Percentiles rank a stretch among this genome's conserved stretches.
phyloP scores from a whole-genome alignment of 148 eudicot genomes.

The Nepenthes gracilis region DNA sequence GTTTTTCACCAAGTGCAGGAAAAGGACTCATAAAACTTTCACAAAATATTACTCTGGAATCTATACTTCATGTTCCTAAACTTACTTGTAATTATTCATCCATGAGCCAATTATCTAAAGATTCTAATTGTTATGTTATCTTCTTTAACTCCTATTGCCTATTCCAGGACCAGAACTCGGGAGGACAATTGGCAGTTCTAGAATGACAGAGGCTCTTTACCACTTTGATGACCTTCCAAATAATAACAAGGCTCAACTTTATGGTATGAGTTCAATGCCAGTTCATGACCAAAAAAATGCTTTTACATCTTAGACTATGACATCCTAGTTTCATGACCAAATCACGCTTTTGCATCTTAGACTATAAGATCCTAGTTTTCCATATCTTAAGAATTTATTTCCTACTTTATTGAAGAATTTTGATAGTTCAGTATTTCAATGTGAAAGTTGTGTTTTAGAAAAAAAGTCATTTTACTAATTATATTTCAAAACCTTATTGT shows the following conservation, averaged over 20 bases:
- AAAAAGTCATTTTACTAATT: background rate
- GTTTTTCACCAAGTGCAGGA: background rate
- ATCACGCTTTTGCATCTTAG: background rate
- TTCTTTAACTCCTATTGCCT: background rate
- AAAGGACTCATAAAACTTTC: background rate
- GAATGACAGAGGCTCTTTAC: slow-evolving; percentile 3
- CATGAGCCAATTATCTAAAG: slow-evolving; percentile 5
- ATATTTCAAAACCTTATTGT: background rate
- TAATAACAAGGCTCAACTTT: background rate
- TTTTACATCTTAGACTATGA: too few relatives aligned
- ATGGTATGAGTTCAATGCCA: too few relatives aligned
- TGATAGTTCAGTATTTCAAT: background rate
- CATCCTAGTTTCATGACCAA: background rate
- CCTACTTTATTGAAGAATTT: background rate
- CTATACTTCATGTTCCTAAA: background rate
- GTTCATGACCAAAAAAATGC: background rate
- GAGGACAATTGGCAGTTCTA: slow-evolving; percentile 6
- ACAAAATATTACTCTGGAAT: background rate
- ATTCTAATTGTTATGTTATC: background rate
- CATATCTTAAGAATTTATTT: background rate
- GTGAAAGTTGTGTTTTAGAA: background rate
- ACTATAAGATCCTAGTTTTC: background rate
- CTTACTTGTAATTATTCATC: background rate
- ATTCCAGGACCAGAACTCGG: slow-evolving; percentile 4
- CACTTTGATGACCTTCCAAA: background rate